These are phyloP conservation scores for Verticillium dahliae DNA, from an alignment of 2,329 filamentous ascomycete species.

Conservation along the genomic window DNA sequence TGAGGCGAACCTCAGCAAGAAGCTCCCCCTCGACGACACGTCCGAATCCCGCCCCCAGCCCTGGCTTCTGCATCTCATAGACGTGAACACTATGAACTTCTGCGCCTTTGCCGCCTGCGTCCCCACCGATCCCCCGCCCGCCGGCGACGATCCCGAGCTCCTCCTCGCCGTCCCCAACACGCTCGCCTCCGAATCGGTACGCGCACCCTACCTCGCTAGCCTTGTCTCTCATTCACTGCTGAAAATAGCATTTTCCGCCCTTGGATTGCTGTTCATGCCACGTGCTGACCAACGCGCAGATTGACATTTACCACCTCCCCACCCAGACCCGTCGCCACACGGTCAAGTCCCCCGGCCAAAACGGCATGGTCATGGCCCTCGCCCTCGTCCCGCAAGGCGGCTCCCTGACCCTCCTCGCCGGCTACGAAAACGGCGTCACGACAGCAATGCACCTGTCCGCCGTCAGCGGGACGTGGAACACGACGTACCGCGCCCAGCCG, in stretches of 20 bases:
- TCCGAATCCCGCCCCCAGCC: constrained; percentile 52
- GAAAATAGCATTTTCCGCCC: not conserved
- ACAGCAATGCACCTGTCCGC: constrained; percentile 53
- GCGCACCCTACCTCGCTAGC: constrained; percentile 13
- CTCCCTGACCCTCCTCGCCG: constrained; percentile 59
- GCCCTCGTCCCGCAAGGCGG: constrained; percentile 46
- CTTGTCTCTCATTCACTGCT: constrained; percentile 1
- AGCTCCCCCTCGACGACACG: constrained; percentile 62
- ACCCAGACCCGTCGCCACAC: constrained; percentile 62
- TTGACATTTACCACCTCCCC: constrained; percentile 82
- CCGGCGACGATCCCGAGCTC: constrained; percentile 20
- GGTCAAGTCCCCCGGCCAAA: constrained; percentile 40
- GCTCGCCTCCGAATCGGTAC: constrained; percentile 61
- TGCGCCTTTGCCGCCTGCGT: constrained; percentile 68
- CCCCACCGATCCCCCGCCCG: constrained; percentile 3
- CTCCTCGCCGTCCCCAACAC: constrained; percentile 78
- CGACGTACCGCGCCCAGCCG: constrained; percentile 57
- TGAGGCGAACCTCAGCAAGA: constrained; percentile 58
- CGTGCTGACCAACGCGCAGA: constrained; percentile 25
- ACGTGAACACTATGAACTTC: constrained; percentile 93
- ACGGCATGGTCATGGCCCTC: constrained; percentile 88
- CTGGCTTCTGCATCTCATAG: constrained; percentile 77
- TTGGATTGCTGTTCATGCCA: not conserved
- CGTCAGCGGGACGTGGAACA: constrained; percentile 30
- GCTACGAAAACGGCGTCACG: constrained; percentile 79